Percentiles rank a stretch among this genome's conserved stretches.
Conservation (phyloP, 768 basidiomycete genomes). For the Termitomyces sp. region DNA sequence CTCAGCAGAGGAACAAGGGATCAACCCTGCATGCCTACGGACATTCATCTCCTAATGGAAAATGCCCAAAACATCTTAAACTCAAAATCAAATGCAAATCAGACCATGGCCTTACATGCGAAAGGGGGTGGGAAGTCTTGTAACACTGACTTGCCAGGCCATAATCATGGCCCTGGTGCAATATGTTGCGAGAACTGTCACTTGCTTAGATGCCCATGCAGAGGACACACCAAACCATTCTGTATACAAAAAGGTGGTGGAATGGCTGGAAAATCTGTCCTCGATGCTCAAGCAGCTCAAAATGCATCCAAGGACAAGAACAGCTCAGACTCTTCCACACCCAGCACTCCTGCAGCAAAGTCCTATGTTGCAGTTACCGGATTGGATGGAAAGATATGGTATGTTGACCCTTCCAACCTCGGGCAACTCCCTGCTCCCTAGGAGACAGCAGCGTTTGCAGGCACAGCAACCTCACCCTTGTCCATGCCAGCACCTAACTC, state of each 20-base stretch:
- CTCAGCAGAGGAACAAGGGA: not conserved
- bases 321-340: not conserved
- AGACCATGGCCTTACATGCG: not conserved
- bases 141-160: not conserved
- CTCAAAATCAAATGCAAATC: not conserved
- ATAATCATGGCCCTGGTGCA: not conserved
- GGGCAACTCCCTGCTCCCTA: not conserved
- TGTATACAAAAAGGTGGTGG: slow-evolving; percentile 21
- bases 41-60: not conserved
- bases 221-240: slow-evolving; percentile 13
- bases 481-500: not conserved
- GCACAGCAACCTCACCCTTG: not conserved
- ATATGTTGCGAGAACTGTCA: slow-evolving; percentile 16
- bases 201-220: not conserved
- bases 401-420: not conserved
- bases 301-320: not conserved
- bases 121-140: not conserved
- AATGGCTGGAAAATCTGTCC: slow-evolving; percentile 22
- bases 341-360: not conserved
- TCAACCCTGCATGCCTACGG: slow-evolving; percentile 6
- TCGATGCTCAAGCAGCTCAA: slow-evolving; percentile 10
- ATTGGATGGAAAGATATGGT: not conserved
- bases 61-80: slow-evolving; percentile 2
- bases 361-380: not conserved
- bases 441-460: not conserved